phyloP scores from a whole-genome alignment of 2,329 filamentous ascomycete species.

The Pochonia chlamydosporia region DNA sequence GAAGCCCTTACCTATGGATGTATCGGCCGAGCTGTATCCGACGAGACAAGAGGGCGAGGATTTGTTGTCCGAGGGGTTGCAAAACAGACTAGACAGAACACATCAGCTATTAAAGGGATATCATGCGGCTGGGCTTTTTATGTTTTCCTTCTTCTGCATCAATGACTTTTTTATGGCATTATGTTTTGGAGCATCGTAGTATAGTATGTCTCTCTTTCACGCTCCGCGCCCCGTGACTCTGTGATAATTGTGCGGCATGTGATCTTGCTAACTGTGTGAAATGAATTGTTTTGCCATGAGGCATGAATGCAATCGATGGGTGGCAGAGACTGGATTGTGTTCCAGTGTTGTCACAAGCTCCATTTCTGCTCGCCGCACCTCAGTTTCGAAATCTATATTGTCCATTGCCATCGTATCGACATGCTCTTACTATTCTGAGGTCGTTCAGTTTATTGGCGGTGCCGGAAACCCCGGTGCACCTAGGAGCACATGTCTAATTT shows the following conservation, averaged over 20 bases:
- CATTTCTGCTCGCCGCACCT: no score
- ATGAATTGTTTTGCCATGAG: not conserved
- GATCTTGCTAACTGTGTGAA: no score
- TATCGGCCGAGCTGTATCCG: constrained; percentile 16
- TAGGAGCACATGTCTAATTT: no score
- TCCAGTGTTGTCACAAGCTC: no score
- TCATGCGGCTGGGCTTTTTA: constrained; percentile 30
- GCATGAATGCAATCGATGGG: no score
- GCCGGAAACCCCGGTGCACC: no score
- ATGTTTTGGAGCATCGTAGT: constrained; percentile 11
- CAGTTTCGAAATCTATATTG: no score
- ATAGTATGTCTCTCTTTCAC: constrained; percentile 6
- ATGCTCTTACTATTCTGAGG: no score
- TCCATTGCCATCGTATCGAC: no score
- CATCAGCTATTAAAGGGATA: constrained; percentile 31
- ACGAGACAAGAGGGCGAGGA: constrained; percentile 19
- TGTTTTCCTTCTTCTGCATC: constrained; percentile 22
- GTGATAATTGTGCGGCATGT: not conserved
- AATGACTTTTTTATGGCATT: constrained; percentile 22
- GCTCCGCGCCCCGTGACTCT: not conserved
- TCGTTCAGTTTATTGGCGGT: no score
- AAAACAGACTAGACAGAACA: constrained; percentile 30
- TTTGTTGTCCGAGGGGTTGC: constrained; percentile 20
- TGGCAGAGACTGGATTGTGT: no score
- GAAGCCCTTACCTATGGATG: constrained; percentile 3